Evolutionary conservation across 2,329 filamentous ascomycete species (phyloP).

Genomic region (Fusarium haematococcum): DNA sequence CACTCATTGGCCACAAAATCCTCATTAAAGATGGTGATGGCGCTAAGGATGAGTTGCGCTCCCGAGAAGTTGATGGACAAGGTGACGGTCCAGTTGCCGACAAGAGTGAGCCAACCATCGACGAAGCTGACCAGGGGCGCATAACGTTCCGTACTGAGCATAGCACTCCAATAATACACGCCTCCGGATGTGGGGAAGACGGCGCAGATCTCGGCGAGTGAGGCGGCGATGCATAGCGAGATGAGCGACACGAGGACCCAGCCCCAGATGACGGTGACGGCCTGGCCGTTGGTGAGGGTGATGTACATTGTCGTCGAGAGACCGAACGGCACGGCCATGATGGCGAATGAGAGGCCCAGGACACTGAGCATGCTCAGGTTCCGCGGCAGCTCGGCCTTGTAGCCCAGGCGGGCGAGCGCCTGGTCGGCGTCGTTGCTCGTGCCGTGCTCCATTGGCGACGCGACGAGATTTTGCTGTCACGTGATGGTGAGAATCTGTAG

Average conservation of each 20-base stretch:
- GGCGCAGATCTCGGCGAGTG: constrained; percentile 78
- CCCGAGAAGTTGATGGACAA: constrained; percentile 79
- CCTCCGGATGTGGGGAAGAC: constrained; percentile 72
- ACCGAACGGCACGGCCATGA: constrained; percentile 64
- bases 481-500: not conserved
- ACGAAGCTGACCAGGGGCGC: constrained; percentile 75
- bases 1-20: constrained; percentile 70
- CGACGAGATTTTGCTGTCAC: not conserved
- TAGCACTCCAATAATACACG: constrained; percentile 80
- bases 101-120: constrained; percentile 80
- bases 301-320: constrained; percentile 61
- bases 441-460: constrained; percentile 27
- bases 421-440: constrained; percentile 51
- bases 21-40: constrained; percentile 74
- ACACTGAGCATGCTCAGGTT: constrained; percentile 63
- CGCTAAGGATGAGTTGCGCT: constrained; percentile 74
- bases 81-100: constrained; percentile 77
- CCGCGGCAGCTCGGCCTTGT: constrained; percentile 62
- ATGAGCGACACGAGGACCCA: constrained; percentile 72
- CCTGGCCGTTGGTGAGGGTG: constrained; percentile 76
- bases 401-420: constrained; percentile 60
- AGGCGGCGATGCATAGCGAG: constrained; percentile 78
- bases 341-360: constrained; percentile 62
- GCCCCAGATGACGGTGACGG: constrained; percentile 81
- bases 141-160: constrained; percentile 71